Evolutionary conservation across 139 green algal species (phyloP).

Genomic region (Limnomonas spitsbergensis): DNA sequence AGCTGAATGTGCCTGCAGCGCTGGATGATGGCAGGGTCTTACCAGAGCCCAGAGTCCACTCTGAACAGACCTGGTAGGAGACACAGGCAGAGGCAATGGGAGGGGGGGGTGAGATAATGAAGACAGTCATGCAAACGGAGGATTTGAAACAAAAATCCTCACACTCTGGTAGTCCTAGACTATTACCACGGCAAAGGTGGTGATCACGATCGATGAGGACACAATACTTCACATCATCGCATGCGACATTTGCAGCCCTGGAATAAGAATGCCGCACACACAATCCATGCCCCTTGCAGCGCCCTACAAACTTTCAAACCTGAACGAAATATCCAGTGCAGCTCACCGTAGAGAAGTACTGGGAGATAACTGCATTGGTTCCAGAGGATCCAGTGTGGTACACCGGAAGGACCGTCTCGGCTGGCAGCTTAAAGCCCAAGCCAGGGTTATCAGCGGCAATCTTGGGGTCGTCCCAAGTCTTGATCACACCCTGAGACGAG

Average conservation of each 20-base stretch:
- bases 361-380: conserved; percentile 29
- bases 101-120: too few relatives aligned
- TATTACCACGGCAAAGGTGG: too few relatives aligned
- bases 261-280: background rate
- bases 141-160: background rate
- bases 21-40: conserved; percentile 12
- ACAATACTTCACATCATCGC: too few relatives aligned
- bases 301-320: background rate
- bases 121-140: background rate
- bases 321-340: background rate
- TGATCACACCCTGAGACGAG: conserved; percentile 22
- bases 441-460: conserved; percentile 23
- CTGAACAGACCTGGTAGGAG: background rate
- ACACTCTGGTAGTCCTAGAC: too few relatives aligned
- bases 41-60: conserved; percentile 35
- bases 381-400: conserved; percentile 20
- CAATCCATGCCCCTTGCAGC: background rate
- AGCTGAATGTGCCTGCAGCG: conserved; percentile 14
- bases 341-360: conserved; percentile 12
- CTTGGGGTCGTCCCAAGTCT: conserved; percentile 20
- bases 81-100: too few relatives aligned
- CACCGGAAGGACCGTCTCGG: conserved; percentile 11
- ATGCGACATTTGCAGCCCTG: too few relatives aligned
- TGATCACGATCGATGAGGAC: too few relatives aligned
- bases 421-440: conserved; percentile 1